Evolutionary conservation across 2,329 filamentous ascomycete species (phyloP), one percentile per base, ranked within the genome.

Genomic region (Pyrenochaeta sp.): DNA sequence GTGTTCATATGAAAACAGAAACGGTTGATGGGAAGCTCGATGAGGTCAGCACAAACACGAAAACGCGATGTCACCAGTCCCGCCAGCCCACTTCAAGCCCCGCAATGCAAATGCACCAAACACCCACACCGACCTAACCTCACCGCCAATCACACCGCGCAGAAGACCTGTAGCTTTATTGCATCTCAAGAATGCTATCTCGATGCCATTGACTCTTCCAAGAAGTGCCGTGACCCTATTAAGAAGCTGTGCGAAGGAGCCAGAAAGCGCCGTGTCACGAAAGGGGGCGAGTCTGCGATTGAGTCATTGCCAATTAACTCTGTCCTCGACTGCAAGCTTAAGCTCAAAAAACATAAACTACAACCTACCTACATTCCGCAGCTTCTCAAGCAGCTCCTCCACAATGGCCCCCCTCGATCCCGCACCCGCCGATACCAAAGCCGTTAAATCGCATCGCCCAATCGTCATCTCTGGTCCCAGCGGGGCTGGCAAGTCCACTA

Each of bases 391-490:
- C 47, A 57, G 56, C 55, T 45, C 63, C 24, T 59, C 32, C 58
- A 70, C 48, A 22, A 74, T 74, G 71, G 65, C 72, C 2, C 69
- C 70, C 45, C 54, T 55, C 49, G 57, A 58, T 12, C 62, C 67
- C 32, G 53, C 64, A 37, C 32, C 59, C 45, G 51, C 55, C 46
- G 60, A 67, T 50, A 67, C 62, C 42, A 60, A 63, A 19, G 64
- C 72, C 30, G 58, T 72, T 43, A 40, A 58, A 45, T 46, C 57
- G 5, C 50, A 72, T 63, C 61, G 61, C 27, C 91, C 90, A 13
- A 83, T 94, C 71, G 88, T 95, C 69, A 90, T 95, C 78, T 92
- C 88, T 48, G 91, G 91, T 54, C 91, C 91, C 61, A 90, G 87
- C 10, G 91, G 91, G 75, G 87, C 91, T 47, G 91, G 91, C 67